Conservation (phyloP, 179 eudicot genomes). For the Patellifolia procumbens region DNA sequence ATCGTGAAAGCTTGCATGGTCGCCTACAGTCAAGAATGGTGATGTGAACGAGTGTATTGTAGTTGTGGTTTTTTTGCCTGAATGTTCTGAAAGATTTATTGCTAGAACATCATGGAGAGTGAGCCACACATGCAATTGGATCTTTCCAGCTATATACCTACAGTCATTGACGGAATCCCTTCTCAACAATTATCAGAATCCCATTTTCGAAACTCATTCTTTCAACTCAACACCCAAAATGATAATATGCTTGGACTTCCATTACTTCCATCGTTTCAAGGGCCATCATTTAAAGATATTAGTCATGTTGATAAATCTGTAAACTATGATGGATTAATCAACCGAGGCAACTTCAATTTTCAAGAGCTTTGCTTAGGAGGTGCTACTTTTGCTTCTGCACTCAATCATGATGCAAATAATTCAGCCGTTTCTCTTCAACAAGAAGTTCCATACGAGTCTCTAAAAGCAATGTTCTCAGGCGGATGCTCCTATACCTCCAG, state of each 20-base stretch:
- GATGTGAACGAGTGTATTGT: neutral
- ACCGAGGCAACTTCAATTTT: conserved; percentile 23
- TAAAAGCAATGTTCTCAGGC: conserved; percentile 31
- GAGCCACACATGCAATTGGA: conserved; percentile 33
- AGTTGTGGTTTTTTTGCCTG: neutral
- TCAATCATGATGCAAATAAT: conserved; percentile 24
- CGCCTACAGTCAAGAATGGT: neutral
- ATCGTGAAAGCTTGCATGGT: too few species aligned
- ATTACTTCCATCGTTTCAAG: conserved; percentile 33
- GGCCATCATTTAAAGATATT: conserved; percentile 34
- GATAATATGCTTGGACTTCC: conserved; percentile 45
- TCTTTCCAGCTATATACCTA: conserved; percentile 18
- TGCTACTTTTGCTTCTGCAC: conserved; percentile 30
- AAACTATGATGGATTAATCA: conserved; percentile 23
- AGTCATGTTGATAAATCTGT: conserved; percentile 15
- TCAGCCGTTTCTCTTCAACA: conserved; percentile 31
- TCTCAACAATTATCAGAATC: conserved; percentile 34
- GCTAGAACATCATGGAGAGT: conserved; percentile 32
- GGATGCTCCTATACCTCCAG: conserved; percentile 30
- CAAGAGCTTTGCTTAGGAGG: conserved; percentile 36
- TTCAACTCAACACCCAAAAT: conserved; percentile 36
- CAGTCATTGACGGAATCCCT: conserved; percentile 27
- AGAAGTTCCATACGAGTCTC: conserved; percentile 28
- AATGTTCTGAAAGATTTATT: neutral
- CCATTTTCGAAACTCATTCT: conserved; percentile 26